Evolutionary conservation across 352 stramenopile species (phyloP).

Genomic region (Pythium aristosporum): DNA sequence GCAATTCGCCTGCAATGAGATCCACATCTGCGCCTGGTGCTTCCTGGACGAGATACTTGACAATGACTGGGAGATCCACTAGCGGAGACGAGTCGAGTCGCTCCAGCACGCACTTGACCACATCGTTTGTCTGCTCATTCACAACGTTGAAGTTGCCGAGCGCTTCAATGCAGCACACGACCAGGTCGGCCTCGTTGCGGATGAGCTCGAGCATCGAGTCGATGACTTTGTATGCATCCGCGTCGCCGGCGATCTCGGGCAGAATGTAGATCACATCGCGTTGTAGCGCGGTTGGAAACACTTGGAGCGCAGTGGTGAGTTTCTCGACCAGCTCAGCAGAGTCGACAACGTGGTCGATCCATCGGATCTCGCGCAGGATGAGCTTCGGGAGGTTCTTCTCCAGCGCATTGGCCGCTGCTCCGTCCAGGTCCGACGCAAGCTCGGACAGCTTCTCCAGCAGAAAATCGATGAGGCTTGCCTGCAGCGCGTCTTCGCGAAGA

Average conservation of each 20-base stretch:
- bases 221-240: conserved; percentile 42
- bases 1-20: conserved; percentile 38
- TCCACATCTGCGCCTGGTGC: conserved; percentile 36
- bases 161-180: conserved; percentile 59
- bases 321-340: conserved; percentile 48
- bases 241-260: conserved; percentile 56
- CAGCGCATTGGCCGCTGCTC: conserved; percentile 24
- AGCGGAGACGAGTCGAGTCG: conserved; percentile 49
- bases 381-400: conserved; percentile 58
- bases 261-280: conserved; percentile 71
- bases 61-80: conserved; percentile 47
- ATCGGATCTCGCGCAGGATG: conserved; percentile 62
- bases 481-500: conserved; percentile 48
- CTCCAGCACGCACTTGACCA: conserved; percentile 46
- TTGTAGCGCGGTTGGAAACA: conserved; percentile 46
- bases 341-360: conserved; percentile 56
- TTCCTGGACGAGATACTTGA: conserved; percentile 66
- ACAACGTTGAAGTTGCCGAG: conserved; percentile 63
- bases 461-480: conserved; percentile 42
- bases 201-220: conserved; percentile 57
- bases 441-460: conserved; percentile 60
- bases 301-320: conserved; percentile 43
- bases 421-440: conserved; percentile 38
- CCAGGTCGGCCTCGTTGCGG: conserved; percentile 40
- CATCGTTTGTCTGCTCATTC: conserved; percentile 37